phyloP scores from a whole-genome alignment of 1,284 basidiomycete species.

The Mycocalia duriaeana region DNA sequence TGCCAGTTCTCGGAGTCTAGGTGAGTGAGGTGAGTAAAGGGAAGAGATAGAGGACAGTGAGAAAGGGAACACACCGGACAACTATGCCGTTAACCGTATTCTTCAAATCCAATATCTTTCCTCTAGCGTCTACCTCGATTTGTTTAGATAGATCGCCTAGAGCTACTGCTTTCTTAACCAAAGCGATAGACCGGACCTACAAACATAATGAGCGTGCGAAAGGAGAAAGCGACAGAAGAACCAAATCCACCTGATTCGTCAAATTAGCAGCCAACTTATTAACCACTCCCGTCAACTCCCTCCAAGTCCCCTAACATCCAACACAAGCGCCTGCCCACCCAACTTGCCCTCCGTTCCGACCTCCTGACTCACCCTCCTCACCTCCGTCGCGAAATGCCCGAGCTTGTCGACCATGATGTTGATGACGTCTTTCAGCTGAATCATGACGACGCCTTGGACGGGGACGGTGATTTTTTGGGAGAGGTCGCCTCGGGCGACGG shows the following conservation, averaged over 20 bases:
- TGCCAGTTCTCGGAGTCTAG: slow-evolving; percentile 78
- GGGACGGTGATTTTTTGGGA: slow-evolving; percentile 95
- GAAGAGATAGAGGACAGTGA: neutral
- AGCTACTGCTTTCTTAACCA: slow-evolving; percentile 92
- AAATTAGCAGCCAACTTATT: slow-evolving; percentile 93
- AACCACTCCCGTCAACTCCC: slow-evolving; percentile 84
- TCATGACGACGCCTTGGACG: slow-evolving; percentile 95
- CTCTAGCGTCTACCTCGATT: slow-evolving; percentile 94
- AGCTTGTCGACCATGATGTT: slow-evolving; percentile 91
- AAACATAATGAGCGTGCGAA: neutral
- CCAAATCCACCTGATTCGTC: slow-evolving; percentile 65
- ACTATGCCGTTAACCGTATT: slow-evolving; percentile 99
- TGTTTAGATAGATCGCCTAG: slow-evolving; percentile 92
- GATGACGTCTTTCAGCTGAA: slow-evolving; percentile 96
- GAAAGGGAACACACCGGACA: slow-evolving; percentile 46
- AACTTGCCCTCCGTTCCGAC: slow-evolving; percentile 91
- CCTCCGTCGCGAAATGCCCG: slow-evolving; percentile 78
- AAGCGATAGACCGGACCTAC: slow-evolving; percentile 85
- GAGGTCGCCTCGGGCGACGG: slow-evolving; percentile 91
- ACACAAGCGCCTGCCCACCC: slow-evolving; percentile 88
- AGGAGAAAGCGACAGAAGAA: neutral
- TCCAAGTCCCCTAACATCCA: slow-evolving; percentile 93
- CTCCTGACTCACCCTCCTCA: slow-evolving; percentile 85
- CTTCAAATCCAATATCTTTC: slow-evolving; percentile 96
- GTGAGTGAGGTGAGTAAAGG: neutral